Percentiles rank a stretch among this genome's conserved stretches.
phyloP scores from a whole-genome alignment of 306 rosid species.

The Medicago lupulina region DNA sequence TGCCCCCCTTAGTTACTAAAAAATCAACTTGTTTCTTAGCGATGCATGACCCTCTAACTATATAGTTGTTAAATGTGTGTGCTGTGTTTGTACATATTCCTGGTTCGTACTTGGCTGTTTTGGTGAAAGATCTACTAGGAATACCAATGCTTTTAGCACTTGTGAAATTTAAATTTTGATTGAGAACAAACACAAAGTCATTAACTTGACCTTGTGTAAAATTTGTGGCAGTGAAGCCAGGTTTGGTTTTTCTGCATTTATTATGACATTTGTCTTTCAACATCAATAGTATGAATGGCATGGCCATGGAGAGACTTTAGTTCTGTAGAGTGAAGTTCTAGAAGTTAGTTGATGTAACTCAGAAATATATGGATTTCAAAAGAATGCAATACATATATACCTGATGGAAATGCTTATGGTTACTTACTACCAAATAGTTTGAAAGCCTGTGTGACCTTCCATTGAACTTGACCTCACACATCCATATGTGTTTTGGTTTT shows the following conservation, averaged over 20 bases:
- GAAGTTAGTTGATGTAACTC: slow-evolving; percentile 20
- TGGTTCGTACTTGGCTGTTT: slow-evolving; percentile 1
- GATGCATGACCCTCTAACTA: slow-evolving; percentile 21
- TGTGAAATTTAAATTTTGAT: not conserved
- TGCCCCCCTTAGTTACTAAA: not conserved
- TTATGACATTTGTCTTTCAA: not conserved
- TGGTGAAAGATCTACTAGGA: slow-evolving; percentile 1
- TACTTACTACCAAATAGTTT: not conserved
- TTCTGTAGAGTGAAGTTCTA: slow-evolving; percentile 14
- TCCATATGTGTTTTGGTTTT: slow-evolving; percentile 14
- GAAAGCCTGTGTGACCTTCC: slow-evolving; percentile 12
- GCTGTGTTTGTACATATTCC: slow-evolving; percentile 16
- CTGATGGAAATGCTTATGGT: not conserved
- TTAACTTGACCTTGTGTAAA: slow-evolving; percentile 12
- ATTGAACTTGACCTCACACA: slow-evolving; percentile 28
- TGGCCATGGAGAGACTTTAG: slow-evolving; percentile 7
- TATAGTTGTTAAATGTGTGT: slow-evolving; percentile 1
- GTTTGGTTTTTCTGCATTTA: not conserved
- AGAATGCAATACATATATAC: slow-evolving; percentile 11
- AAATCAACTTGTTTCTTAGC: not conserved
- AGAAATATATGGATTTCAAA: slow-evolving; percentile 3
- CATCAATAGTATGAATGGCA: not conserved
- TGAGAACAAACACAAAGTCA: not conserved
- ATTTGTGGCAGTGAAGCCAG: not conserved
- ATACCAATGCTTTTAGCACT: not conserved